Conservation (phyloP, 768 basidiomycete species). For the Suillus bovinus region DNA sequence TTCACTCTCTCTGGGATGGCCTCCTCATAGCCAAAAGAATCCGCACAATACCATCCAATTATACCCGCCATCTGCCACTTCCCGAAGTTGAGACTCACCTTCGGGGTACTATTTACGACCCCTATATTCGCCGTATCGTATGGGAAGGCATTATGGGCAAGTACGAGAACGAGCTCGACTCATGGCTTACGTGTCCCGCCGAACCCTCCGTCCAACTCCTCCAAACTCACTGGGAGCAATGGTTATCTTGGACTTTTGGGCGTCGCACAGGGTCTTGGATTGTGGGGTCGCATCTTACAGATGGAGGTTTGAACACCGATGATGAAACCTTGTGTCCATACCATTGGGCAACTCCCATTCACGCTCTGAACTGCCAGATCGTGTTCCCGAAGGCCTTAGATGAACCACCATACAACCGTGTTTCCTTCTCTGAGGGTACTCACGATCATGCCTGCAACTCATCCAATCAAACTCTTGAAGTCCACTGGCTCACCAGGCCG, state of each 20-base stretch:
- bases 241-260: constrained; percentile 18
- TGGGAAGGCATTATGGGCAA: constrained; percentile 78
- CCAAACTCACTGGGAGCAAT: constrained; percentile 31
- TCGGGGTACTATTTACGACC: constrained; percentile 81
- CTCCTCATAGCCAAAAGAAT: constrained; percentile 82
- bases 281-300: constrained; percentile 8
- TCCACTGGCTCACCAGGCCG: neutral
- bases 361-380: constrained; percentile 78
- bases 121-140: constrained; percentile 83
- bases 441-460: constrained; percentile 6
- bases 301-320: constrained; percentile 42
- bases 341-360: constrained; percentile 73
- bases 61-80: constrained; percentile 71
- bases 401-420: constrained; percentile 38
- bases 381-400: constrained; percentile 79
- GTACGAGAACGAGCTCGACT: constrained; percentile 58
- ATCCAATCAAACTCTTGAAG: neutral
- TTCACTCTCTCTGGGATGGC: constrained; percentile 89
- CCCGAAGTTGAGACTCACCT: constrained; percentile 65
- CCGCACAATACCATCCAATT: constrained; percentile 71
- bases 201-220: constrained; percentile 9
- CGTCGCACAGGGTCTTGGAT: constrained; percentile 17
- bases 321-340: constrained; percentile 71
- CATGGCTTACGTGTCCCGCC: constrained; percentile 71
- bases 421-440: constrained; percentile 19